phyloP scores from a whole-genome alignment of 2,329 filamentous ascomycete species.

The Cytospora mali region DNA sequence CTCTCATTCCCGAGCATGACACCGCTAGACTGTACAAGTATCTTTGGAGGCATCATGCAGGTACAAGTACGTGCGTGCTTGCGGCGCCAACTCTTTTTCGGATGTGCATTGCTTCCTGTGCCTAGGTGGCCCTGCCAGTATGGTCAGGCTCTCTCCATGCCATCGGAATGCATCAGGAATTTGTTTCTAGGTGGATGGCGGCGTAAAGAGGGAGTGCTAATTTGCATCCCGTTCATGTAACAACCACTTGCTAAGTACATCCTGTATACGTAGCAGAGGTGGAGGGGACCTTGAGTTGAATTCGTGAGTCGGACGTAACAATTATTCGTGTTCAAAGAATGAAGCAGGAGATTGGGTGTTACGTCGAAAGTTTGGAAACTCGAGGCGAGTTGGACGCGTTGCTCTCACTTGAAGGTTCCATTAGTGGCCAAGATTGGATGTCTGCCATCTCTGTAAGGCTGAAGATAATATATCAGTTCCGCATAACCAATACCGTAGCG shows the following conservation, averaged over 20 bases:
- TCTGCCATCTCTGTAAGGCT: conserved; percentile 26
- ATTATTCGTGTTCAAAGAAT: too few species aligned
- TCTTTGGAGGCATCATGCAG: neutral
- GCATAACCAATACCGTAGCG: conserved; percentile 20
- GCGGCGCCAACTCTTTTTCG: neutral
- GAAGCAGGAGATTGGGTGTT: too few species aligned
- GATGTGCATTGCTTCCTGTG: neutral
- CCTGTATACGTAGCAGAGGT: neutral
- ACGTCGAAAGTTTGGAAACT: too few species aligned
- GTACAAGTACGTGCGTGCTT: conserved; percentile 5
- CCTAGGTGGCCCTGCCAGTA: neutral
- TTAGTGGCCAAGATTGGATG: conserved; percentile 13
- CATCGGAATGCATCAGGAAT: neutral
- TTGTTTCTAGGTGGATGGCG: neutral
- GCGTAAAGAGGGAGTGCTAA: neutral
- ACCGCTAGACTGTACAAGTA: neutral
- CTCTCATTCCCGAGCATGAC: neutral
- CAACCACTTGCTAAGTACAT: neutral
- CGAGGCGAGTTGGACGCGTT: conserved; percentile 5
- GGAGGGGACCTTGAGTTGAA: neutral
- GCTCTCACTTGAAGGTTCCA: conserved; percentile 14
- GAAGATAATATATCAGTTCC: conserved; percentile 20
- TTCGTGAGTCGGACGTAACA: neutral
- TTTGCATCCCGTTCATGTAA: conserved; percentile 17
- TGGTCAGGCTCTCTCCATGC: neutral